phyloP scores from a whole-genome alignment of 176 grass and related monocot genomes.

The Pharus latifolius region DNA sequence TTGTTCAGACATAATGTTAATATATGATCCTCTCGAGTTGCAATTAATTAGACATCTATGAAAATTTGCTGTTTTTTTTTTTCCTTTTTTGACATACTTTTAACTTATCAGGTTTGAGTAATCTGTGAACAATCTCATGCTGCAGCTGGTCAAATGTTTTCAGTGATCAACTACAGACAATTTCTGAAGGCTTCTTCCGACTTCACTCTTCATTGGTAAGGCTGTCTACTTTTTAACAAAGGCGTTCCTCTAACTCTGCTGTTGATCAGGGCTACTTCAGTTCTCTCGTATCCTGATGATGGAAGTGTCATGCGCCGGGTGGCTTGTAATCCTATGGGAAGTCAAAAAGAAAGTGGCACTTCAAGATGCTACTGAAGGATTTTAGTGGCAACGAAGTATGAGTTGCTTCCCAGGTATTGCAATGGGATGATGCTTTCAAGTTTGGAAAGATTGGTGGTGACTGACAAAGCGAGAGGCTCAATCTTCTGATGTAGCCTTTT shows the following conservation, averaged over 20 bases:
- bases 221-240: not conserved
- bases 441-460: not conserved
- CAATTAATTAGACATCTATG: too few relatives aligned
- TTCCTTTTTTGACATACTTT: too few relatives aligned
- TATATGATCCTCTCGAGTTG: too few relatives aligned
- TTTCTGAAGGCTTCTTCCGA: not conserved
- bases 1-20: too few relatives aligned
- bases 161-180: not conserved
- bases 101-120: too few relatives aligned
- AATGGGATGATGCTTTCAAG: not conserved
- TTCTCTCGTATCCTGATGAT: not conserved
- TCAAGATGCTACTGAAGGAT: not conserved
- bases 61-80: too few relatives aligned
- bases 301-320: not conserved
- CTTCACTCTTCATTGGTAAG: not conserved
- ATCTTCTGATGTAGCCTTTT: not conserved
- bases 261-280: not conserved
- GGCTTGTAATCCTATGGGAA: not conserved
- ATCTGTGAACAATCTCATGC: not conserved
- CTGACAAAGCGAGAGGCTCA: not conserved
- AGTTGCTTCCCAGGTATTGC: not conserved
- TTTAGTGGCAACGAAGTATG: not conserved
- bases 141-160: not conserved
- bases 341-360: not conserved
- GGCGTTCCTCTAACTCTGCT: too few relatives aligned